Conservation (phyloP, 345 rosid species). For the Cardamine occulta region DNA sequence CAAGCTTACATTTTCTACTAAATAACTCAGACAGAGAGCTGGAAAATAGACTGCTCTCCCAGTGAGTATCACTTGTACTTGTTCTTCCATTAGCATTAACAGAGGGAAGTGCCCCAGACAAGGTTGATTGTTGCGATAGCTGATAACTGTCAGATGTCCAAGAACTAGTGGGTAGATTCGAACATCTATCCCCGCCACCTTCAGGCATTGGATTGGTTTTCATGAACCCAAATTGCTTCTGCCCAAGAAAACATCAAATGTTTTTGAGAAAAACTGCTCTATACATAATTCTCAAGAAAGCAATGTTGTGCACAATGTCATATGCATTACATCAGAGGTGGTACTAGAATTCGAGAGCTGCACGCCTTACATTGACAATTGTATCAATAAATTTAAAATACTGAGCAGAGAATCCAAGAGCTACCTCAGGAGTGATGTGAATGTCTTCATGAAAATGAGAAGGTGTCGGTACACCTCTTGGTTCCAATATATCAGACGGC, state of each 20-base stretch:
- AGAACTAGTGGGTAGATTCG: conserved; percentile 46
- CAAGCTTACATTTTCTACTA: conserved; percentile 61
- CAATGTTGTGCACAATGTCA: background rate
- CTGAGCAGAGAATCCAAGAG: conserved; percentile 7
- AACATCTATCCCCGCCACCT: conserved; percentile 50
- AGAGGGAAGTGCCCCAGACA: conserved; percentile 44
- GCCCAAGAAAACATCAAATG: conserved; percentile 46
- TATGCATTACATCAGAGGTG: background rate
- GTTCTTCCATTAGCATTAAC: conserved; percentile 47
- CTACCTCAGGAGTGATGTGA: conserved; percentile 59
- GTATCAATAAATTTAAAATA: background rate
- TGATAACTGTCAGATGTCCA: conserved; percentile 50
- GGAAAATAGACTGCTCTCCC: conserved; percentile 89
- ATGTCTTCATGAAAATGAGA: conserved; percentile 51
- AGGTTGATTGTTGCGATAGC: conserved; percentile 50
- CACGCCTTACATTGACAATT: background rate
- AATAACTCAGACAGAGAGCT: conserved; percentile 85
- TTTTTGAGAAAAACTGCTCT: too few relatives aligned
- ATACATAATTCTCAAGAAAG: too few relatives aligned
- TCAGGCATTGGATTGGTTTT: conserved; percentile 55
- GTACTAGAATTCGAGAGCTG: background rate
- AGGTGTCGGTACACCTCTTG: conserved; percentile 43
- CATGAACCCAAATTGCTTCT: conserved; percentile 73
- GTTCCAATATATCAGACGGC: conserved; percentile 72
- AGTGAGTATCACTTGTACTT: conserved; percentile 49